Evolutionary conservation across 805 yeast species (phyloP), one percentile per base, ranked within the genome.

Genomic region (Komagataella pastoris): DNA sequence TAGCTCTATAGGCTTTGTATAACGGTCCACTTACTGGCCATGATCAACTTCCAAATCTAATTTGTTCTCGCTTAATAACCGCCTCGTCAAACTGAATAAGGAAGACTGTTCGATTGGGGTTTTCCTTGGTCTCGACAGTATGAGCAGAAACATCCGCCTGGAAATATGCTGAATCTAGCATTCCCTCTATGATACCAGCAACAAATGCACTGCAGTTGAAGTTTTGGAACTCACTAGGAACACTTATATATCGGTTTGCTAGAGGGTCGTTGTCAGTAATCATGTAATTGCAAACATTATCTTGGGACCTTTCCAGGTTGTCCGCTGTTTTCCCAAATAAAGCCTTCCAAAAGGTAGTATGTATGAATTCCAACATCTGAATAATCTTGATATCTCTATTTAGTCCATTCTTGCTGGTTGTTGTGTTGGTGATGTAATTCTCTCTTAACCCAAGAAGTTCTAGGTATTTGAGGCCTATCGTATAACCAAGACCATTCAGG

Each of bases 101-200:
- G 58, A 82, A 88, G 0, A 88, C 90, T 0, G 96, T 88, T 54
- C 88, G 67, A 54, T 74, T 65, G 0, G 91, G 88, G 36, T 59
- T 61, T 3, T 72, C 76, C 2, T 76, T 83, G 2, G 73, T 65
- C 1, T 86, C 85, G 17, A 82, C 87, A 0, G 83, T 74, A 60
- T 88, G 96, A 1, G 96, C 96, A n/a, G 85, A 78, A 6, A 88
- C 96, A 48, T 69, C 72, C 12, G 91, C 89, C 51, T 75, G 80
- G 61, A 87, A 87, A 55, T 80, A 81, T 1, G 87, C 72, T 3
- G 84, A 72, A 59, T 85, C 93, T 53, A 88, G 68, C 1, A 88
- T 81, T 0, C 95, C 95, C 63, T 88, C 96, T 46, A 88, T 74
- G 14, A 88, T 75, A 0, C 96, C 96, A 0, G 95, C 96, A 1